Base-by-base conservation (phyloP, 176 grass and related monocot species). In the Phoenix dactylifera region DNA sequence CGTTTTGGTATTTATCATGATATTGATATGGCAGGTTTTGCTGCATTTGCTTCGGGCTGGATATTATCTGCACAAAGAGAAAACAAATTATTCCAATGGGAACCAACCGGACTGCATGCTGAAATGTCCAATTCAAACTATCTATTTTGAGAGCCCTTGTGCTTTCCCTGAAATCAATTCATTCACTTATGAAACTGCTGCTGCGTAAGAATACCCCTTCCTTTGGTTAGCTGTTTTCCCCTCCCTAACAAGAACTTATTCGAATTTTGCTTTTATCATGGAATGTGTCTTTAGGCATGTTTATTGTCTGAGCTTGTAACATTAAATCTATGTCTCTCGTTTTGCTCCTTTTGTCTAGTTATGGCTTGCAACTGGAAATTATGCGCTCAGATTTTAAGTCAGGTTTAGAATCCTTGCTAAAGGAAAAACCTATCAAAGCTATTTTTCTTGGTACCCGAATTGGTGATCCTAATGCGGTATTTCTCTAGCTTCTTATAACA, bases 381-480 rank as follows among this genome's bases (percentile, higher is more conserved):
- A 92, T 98, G 28, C 69, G 54, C 16, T 88, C 84, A 35, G 93
- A 98, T 85, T 98, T 98, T 60, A 98, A 98, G 73, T 98, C 93
- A 57, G 93, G 93, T 22, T 65, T 98, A 64, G 87, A 98, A 77
- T 73, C 79, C 50, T 68, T 98, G 52, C 24, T 98, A 7, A 88
- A 92, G 75, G 35, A 83, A 76, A 98, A 83, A 67, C 50, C 84
- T 20, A 98, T 87, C 60, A 92, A 85, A 85, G 93, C 93, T 72
- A 98, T 98, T 85, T 98, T 98, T 63, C 83, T 98, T 72, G 93
- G 93, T 51, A 98, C 93, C 64, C 83, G 93, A 85, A 98, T 98
- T 68, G 93, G 93, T 5, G 93, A 98, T 76, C 93, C 93, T 75
- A 98, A 98, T 83, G 93, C 93, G 23, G 93, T 97, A 82, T 60